Percentiles rank a stretch among this genome's conserved stretches.
These are phyloP conservation scores for Vachellia collinsii DNA, from an alignment of 306 rosid genomes.

Conservation along the genomic window DNA sequence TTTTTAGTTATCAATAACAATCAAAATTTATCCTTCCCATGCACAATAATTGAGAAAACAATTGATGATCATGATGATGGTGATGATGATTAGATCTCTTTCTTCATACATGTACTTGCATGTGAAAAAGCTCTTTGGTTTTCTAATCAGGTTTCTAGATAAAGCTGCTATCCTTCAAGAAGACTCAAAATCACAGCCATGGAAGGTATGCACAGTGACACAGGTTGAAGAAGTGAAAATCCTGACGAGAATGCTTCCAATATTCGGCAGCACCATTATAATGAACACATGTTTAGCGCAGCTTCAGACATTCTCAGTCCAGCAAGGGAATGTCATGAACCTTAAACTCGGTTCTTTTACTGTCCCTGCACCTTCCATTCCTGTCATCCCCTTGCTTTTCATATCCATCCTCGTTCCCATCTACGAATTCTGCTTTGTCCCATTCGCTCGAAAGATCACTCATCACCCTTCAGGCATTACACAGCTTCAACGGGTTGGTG, in stretches of 20 bases:
- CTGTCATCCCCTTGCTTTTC: slow-evolving; percentile 76
- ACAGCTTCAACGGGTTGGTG: slow-evolving; percentile 87
- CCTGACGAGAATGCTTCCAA: slow-evolving; percentile 81
- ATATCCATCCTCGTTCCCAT: slow-evolving; percentile 63
- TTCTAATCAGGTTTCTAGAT: slow-evolving; percentile 65
- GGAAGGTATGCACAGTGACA: slow-evolving; percentile 83
- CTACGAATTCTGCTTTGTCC: slow-evolving; percentile 77
- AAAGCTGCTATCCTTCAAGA: slow-evolving; percentile 65
- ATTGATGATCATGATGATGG: slow-evolving; percentile 9
- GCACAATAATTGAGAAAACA: background rate
- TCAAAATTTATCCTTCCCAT: background rate
- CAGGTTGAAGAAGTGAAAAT: slow-evolving; percentile 95
- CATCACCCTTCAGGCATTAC: slow-evolving; percentile 78
- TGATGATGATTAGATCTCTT: background rate
- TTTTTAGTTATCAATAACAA: background rate
- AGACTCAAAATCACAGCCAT: slow-evolving; percentile 47
- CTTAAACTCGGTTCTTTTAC: slow-evolving; percentile 57
- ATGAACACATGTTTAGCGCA: slow-evolving; percentile 97
- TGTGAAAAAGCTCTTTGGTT: slow-evolving; percentile 24
- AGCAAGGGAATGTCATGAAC: slow-evolving; percentile 71
- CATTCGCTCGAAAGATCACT: slow-evolving; percentile 74
- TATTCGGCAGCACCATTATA: slow-evolving; percentile 78
- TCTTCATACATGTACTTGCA: background rate
- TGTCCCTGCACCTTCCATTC: slow-evolving; percentile 79
- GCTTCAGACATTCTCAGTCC: slow-evolving; percentile 88